Conservation (phyloP, 805 yeast genomes). For the Metschnikowia kofuensis region DNA sequence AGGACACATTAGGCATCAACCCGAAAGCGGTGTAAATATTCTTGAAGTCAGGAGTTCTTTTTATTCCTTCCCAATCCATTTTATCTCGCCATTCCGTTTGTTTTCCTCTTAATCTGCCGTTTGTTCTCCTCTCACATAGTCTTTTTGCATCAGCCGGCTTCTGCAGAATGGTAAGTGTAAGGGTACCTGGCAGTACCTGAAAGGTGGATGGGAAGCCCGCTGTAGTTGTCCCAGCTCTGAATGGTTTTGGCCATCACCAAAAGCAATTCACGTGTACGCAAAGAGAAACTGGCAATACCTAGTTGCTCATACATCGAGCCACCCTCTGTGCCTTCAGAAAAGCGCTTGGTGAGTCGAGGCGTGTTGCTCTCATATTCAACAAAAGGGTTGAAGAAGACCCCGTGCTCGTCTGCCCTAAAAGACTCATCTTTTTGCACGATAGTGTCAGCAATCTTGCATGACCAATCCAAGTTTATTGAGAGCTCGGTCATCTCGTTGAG, state of each 20-base stretch:
- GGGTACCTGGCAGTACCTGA: slow-evolving; percentile 15
- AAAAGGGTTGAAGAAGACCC: slow-evolving; percentile 16
- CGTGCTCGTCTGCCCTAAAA: not conserved
- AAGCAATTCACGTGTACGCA: slow-evolving; percentile 16
- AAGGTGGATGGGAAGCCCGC: slow-evolving; percentile 20
- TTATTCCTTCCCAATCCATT: no score
- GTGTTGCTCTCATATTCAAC: slow-evolving; percentile 4
- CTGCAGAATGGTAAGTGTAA: not conserved
- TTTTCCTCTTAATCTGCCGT: no score
- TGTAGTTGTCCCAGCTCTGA: slow-evolving; percentile 27
- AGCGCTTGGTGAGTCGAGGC: not conserved
- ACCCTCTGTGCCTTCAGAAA: not conserved
- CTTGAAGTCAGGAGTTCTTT: no score
- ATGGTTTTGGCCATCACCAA: slow-evolving; percentile 23
- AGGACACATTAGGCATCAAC: no score
- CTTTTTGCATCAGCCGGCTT: not conserved
- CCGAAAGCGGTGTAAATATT: no score
- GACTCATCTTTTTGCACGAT: slow-evolving; percentile 2
- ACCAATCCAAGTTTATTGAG: slow-evolving; percentile 20
- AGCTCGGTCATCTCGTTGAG: slow-evolving; percentile 26
- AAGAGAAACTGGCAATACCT: slow-evolving; percentile 10
- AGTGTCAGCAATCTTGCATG: slow-evolving; percentile 13
- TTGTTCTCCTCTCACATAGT: no score
- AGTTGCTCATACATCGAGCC: slow-evolving; percentile 9
- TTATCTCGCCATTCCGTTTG: no score